Percentiles rank a stretch among this genome's conserved stretches.
Conservation (phyloP, 208 protist species). For the Trypanosoma mega region DNA sequence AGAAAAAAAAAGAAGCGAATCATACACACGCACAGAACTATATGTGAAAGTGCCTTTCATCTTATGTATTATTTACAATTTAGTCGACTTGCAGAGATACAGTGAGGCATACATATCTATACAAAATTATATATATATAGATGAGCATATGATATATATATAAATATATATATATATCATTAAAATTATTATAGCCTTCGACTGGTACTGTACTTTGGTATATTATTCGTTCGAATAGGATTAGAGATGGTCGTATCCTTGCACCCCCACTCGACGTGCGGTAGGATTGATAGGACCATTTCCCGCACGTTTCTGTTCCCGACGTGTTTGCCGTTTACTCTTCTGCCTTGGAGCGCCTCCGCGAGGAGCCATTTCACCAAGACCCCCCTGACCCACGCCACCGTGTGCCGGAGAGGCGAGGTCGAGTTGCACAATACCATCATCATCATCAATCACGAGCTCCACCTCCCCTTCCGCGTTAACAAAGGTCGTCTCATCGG, state of each 20-base stretch:
- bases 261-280: constrained; percentile 50
- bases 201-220: no score
- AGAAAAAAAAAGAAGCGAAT: constrained; percentile 16
- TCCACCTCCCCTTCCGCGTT: constrained; percentile 81
- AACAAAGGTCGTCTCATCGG: constrained; percentile 68
- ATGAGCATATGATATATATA: no score
- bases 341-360: constrained; percentile 36
- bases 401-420: background rate
- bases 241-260: constrained; percentile 38
- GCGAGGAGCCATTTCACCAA: constrained; percentile 30
- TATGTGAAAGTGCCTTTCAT: no score
- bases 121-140: no score
- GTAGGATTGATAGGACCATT: constrained; percentile 54
- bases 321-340: constrained; percentile 68
- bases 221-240: no score
- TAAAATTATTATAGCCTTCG: no score
- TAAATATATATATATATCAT: no score
- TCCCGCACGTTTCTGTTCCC: constrained; percentile 60
- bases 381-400: constrained; percentile 1
- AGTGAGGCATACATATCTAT: no score
- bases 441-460: constrained; percentile 85
- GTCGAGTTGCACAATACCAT: constrained; percentile 77
- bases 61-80: no score
- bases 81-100: no score
- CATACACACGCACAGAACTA: no score